Base-by-base conservation (phyloP, 2,329 filamentous ascomycete species). In the Graphilbum sp. region DNA sequence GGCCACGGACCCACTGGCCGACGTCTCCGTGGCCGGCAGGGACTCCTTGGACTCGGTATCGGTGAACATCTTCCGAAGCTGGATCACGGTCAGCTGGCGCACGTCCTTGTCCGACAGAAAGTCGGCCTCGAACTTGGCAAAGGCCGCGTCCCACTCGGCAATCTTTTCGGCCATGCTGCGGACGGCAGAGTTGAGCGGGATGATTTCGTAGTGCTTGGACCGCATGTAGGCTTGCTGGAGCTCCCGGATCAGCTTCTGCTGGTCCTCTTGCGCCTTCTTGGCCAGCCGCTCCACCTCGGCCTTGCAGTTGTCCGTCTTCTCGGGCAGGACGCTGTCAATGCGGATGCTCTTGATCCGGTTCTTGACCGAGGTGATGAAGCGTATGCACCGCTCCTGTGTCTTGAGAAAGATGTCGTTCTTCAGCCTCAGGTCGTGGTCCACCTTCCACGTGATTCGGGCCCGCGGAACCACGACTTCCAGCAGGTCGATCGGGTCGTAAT, bases 41-140 rank as follows among this genome's bases (percentile, higher is more conserved):
- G 82, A 81, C 41, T 84, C 78, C 42, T 81, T 79, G 3, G 84
- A 86, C 45, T 87, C 84, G 49, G 86, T 80, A 54, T 96, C 87
- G 8, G 88, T 74, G 52, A 98, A 98, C 54, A 98, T 83, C 54
- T 92, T 94, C 54, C 83, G 88, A 41, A 98, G 64, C 53, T 98
- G 92, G 44, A 95, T 69, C 41, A 88, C 85, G 12, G 90, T 93
- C 43, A 98, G 64, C 50, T 90, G 77, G 44, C 86, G 74, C 51
- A 98, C 93, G 59, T 98, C 90, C 52, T 93, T 96, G 55, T 98
- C 92, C 0, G 88, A 88, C 49, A 98, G 79, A 59, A 88, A 98
- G 49, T 93, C 82, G 32, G 77, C 74, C 54, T 98, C 92, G 42
- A 98, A 96, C 39, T 90, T 81, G 40, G 75, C 69, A 59, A 98